Base-by-base conservation (phyloP, 768 basidiomycete genomes). In the Pleurotus tuber-regium region DNA sequence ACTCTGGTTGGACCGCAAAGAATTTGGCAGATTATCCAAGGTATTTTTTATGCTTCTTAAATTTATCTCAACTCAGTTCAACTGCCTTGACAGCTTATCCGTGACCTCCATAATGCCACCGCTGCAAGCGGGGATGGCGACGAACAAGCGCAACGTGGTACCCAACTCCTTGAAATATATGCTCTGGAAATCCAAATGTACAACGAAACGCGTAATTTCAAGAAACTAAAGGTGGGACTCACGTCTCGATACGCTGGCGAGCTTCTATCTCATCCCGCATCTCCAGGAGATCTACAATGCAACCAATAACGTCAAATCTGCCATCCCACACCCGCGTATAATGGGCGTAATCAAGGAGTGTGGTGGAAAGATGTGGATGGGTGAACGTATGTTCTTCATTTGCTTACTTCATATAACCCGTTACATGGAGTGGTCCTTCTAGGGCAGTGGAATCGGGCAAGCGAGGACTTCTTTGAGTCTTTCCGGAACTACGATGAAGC, bases 331-430 rank as follows among this genome's bases (percentile, higher is more conserved):
- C 71, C 97, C 97, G 8, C 82, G 93, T 25, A 98, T 98, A 62
- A 95, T 98, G 89, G 97, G 96, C 36, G 92, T 98, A 46, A 98
- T 99, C 71, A 92, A 95, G 64, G 97, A 99, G 68, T 98, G 96
- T 59, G 97, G 97, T 12, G 97, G 97, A 2, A 99, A 99, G 72
- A 99, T 99, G 97, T 98, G 97, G 95, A 98, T 99, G 97, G 93
- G 92, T 53, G 97, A 98, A 77, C 89, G 96, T 88, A 67, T 62
- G 85, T 60, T 19, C 14, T 19, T 28, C 4, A 18, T 18, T 18
- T 39, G 1, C 36, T 26, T 3, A 18, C 33, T 11, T 21, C 11
- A 16, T 14, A n/a, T 30, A 36, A 36, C 16, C n/a, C 21, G 14
- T 49, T 41, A 25, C 4, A 16, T 42, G 31, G 10, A 12, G 30